Percentiles rank a stretch among this genome's conserved stretches.
Conservation (phyloP, 1,139 yeast species). For the Saccharomyces hybrid region DNA sequence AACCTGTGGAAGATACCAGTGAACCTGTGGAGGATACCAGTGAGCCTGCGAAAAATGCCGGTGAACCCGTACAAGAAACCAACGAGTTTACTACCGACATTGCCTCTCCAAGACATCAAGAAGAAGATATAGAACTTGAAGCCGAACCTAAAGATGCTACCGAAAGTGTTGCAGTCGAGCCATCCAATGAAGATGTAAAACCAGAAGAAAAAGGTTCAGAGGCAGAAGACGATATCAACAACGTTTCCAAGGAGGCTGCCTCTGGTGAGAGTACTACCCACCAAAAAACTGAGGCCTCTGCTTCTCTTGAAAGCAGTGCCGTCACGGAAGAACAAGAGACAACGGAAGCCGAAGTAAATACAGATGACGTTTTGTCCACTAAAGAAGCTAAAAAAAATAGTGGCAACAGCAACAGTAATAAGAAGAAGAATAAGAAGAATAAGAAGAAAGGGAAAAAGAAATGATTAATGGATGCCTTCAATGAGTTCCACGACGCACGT, state of each 20-base stretch:
- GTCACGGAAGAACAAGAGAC: conserved; percentile 3
- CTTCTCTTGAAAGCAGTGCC: conserved; percentile 1
- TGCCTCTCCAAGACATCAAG: not conserved
- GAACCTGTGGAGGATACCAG: too few relatives aligned
- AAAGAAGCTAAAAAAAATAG: not conserved
- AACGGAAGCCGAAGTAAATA: conserved; percentile 1
- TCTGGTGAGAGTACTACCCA: not conserved
- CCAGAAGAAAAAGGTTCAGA: not conserved
- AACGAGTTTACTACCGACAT: not conserved
- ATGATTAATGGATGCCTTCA: not conserved
- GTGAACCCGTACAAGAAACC: not conserved
- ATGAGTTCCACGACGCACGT: not conserved
- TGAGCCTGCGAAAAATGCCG: not conserved
- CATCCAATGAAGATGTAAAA: not conserved
- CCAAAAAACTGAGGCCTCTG: not conserved
- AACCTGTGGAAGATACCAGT: too few relatives aligned
- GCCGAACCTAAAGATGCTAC: conserved; percentile 4
- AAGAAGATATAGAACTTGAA: conserved; percentile 8
- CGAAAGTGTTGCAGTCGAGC: conserved; percentile 1
- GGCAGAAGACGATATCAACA: not conserved
- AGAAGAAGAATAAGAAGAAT: conserved; percentile 15
- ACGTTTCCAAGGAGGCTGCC: not conserved
- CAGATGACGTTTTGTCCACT: not conserved
- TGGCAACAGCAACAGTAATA: conserved; percentile 2
- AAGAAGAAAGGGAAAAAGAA: conserved; percentile 15